A percentile compares a stretch with the other conserved stretches of the same genome.
These are phyloP conservation scores for Alternaria arbusti DNA, from an alignment of 2,329 filamentous ascomycete species.

Conservation along the genomic window DNA sequence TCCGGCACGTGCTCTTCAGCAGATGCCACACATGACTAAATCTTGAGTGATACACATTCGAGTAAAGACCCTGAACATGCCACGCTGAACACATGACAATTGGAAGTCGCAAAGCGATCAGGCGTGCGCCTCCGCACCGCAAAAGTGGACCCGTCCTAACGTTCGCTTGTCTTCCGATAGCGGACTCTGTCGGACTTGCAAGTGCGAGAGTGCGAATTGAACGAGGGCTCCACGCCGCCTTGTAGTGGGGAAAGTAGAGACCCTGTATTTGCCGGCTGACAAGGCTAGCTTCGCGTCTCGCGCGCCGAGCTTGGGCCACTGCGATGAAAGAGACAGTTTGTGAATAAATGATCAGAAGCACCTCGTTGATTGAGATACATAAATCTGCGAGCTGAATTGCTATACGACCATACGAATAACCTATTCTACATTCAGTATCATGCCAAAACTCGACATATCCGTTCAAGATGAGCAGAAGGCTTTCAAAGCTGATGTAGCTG, in stretches of 20 bases:
- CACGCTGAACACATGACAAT: accelerated
- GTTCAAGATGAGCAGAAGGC: slow-evolving; percentile 28
- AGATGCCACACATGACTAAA: too few relatives aligned
- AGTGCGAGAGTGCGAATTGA: background rate
- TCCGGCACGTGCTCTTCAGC: too few relatives aligned
- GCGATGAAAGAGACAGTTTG: too few relatives aligned
- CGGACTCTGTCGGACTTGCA: background rate
- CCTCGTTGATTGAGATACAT: background rate
- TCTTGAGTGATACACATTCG: accelerated
- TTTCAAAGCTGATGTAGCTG: slow-evolving; percentile 42
- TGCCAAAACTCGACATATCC: slow-evolving; percentile 19
- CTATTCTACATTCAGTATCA: background rate
- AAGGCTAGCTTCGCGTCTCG: background rate
- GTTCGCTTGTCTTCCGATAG: background rate
- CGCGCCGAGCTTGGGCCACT: background rate
- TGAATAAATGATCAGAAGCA: background rate
- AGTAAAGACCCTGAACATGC: background rate
- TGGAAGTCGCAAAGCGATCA: background rate
- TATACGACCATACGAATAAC: background rate
- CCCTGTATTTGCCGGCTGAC: background rate
- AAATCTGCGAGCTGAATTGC: accelerated
- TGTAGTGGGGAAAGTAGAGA: background rate
- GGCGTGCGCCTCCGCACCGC: background rate
- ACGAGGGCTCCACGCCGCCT: background rate
- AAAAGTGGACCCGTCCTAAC: background rate